These are phyloP conservation scores for Stemphylium vesicarium DNA, from an alignment of 2,329 filamentous ascomycete genomes.

Conservation along the genomic window DNA sequence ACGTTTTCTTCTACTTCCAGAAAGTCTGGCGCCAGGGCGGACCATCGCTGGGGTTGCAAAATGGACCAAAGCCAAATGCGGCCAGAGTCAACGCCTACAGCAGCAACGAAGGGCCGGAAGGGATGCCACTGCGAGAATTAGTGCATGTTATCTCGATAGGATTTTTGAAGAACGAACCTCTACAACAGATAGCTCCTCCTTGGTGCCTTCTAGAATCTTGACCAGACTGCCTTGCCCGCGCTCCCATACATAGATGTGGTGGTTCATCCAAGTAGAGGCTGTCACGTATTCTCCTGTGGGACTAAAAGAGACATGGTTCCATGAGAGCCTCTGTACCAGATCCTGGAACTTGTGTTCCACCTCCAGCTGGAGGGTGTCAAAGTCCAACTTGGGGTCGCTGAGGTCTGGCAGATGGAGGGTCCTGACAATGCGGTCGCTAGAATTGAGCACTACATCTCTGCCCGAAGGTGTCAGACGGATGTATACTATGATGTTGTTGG, in stretches of 20 bases:
- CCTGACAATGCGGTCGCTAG: conserved; percentile 91
- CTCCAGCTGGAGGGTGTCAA: conserved; percentile 85
- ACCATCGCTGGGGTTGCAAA: conserved; percentile 95
- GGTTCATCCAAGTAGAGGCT: conserved; percentile 96
- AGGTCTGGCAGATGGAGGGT: conserved; percentile 88
- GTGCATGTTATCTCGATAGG: background rate
- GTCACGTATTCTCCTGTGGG: conserved; percentile 94
- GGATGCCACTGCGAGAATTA: conserved; percentile 76
- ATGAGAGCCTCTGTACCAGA: conserved; percentile 90
- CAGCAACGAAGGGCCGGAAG: conserved; percentile 81
- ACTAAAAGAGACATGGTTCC: conserved; percentile 97
- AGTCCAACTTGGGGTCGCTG: conserved; percentile 67
- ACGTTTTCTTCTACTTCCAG: conserved; percentile 98
- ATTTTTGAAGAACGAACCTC: conserved; percentile 56
- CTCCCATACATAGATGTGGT: conserved; percentile 99
- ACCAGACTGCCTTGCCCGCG: conserved; percentile 90
- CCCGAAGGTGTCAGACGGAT: conserved; percentile 85
- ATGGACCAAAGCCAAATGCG: conserved; percentile 97
- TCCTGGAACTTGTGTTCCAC: conserved; percentile 99
- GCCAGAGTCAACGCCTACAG: conserved; percentile 90
- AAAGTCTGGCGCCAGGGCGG: conserved; percentile 94
- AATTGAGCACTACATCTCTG: conserved; percentile 87
- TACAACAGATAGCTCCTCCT: conserved; percentile 94
- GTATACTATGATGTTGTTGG: conserved; percentile 85
- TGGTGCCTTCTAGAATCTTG: conserved; percentile 94